Percentiles rank a stretch among this genome's conserved stretches.
Conservation (phyloP, 2,329 filamentous ascomycete species). For the Aphanocladium album region DNA sequence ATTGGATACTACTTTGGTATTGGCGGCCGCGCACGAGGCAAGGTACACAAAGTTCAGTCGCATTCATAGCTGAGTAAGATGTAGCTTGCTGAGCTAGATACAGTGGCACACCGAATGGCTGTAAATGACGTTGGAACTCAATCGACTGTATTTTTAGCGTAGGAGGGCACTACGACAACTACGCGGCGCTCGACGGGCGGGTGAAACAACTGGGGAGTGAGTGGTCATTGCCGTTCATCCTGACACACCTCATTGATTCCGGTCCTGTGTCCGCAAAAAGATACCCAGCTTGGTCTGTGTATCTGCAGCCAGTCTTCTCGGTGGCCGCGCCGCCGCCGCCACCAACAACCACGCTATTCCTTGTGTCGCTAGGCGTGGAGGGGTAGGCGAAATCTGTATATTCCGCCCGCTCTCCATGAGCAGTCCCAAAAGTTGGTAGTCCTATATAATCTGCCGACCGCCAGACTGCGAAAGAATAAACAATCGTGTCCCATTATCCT, state of each 20-base stretch:
- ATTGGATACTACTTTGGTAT: neutral
- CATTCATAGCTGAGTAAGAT: neutral
- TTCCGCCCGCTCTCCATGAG: neutral
- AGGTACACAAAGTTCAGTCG: neutral
- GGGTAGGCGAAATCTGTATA: neutral
- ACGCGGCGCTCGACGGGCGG: neutral
- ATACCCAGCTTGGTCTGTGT: neutral
- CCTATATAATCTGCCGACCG: neutral
- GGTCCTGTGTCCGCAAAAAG: neutral
- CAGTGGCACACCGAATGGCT: neutral
- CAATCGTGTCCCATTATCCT: neutral
- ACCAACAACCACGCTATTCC: neutral
- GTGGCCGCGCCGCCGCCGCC: neutral
- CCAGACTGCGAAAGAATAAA: neutral
- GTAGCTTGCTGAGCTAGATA: neutral
- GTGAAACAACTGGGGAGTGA: neutral
- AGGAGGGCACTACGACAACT: neutral
- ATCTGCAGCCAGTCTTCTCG: neutral
- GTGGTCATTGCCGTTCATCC: neutral
- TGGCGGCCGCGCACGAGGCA: neutral
- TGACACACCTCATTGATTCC: neutral
- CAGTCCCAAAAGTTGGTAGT: neutral
- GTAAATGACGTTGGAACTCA: slow-evolving; percentile 7
- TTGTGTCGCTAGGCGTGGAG: neutral
- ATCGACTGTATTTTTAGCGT: neutral